These are phyloP conservation scores for Besnoitia besnoiti DNA, from an alignment of 169 alveolate species.

Conservation along the genomic window DNA sequence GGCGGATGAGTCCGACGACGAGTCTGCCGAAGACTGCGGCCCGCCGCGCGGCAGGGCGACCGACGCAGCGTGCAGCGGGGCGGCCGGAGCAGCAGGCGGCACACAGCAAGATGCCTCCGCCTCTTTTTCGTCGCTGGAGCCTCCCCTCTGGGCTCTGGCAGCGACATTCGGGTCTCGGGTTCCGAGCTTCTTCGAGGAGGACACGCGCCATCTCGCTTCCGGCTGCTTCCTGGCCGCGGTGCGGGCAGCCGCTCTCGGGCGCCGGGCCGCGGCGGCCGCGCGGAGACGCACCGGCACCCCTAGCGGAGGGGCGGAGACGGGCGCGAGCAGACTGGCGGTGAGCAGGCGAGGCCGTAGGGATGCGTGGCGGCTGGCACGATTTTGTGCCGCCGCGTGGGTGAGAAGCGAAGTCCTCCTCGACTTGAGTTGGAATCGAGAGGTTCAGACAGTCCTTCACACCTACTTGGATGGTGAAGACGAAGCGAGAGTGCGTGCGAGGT, in stretches of 20 bases:
- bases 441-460: not conserved
- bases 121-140: too few relatives aligned
- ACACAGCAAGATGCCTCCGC: too few relatives aligned
- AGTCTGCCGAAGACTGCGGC: not conserved
- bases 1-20: not conserved
- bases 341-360: slow-evolving; percentile 19
- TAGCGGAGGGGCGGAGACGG: not conserved
- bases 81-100: too few relatives aligned
- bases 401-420: not conserved
- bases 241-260: slow-evolving; percentile 37
- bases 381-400: slow-evolving; percentile 14
- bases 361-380: slow-evolving; percentile 14
- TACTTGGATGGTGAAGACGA: not conserved
- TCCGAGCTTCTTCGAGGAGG: not conserved
- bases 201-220: not conserved
- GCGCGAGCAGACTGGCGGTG: not conserved
- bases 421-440: not conserved
- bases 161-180: not conserved
- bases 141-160: not conserved
- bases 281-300: not conserved
- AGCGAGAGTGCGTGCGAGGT: not conserved
- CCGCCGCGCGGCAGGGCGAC: too few relatives aligned
- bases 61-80: too few relatives aligned
- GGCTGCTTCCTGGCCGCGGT: not conserved
- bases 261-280: not conserved